A percentile compares a stretch with the other conserved stretches of the same genome.
Conservation (phyloP, 202 grass and related monocot genomes). For the Digitaria exilis region DNA sequence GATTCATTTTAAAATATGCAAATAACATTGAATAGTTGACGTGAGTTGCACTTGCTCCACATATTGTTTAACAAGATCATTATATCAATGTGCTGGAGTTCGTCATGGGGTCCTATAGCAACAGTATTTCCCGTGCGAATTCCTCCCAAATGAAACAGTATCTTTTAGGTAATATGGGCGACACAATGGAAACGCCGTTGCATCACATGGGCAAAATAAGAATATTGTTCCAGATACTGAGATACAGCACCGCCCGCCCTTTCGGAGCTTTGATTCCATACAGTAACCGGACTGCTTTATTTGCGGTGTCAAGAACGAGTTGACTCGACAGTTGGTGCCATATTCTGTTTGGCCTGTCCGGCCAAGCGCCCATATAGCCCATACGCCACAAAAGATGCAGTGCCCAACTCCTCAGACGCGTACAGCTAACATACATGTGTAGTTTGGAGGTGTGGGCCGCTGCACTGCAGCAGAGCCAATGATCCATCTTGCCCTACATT, state of each 20-base stretch:
- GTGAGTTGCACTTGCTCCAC: neutral
- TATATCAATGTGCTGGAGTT: neutral
- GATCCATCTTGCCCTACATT: no score
- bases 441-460: no score
- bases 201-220: neutral
- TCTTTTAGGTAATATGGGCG: neutral
- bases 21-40: neutral
- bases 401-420: neutral
- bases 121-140: neutral
- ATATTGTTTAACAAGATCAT: neutral
- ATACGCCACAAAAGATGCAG: conserved; percentile 14
- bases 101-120: neutral
- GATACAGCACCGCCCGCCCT: no score
- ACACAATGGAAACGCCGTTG: neutral
- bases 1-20: neutral
- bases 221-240: neutral
- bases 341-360: neutral
- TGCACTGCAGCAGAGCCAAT: no score
- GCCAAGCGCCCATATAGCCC: conserved; percentile 15
- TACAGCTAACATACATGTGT: no score
- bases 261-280: neutral
- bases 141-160: neutral
- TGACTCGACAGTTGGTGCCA: conserved; percentile 15
- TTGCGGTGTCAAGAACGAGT: neutral
- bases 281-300: neutral